A percentile compares a stretch with the other conserved stretches of the same genome.
Conservation (phyloP, 352 stramenopile species). For the Pythium aphanidermatum region DNA sequence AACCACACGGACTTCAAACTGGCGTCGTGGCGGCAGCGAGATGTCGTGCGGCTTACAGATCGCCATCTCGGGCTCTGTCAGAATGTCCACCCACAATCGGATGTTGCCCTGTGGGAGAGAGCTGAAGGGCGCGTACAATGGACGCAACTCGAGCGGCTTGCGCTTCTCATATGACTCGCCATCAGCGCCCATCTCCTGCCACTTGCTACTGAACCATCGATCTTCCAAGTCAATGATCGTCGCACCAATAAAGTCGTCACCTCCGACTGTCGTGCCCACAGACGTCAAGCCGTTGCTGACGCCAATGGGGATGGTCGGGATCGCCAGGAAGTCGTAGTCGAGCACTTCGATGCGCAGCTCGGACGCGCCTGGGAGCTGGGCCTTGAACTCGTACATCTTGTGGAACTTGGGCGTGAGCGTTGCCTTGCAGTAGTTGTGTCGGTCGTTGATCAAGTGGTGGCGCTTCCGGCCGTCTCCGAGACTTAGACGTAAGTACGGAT, state of each 20-base stretch:
- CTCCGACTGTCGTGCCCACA: too few relatives aligned
- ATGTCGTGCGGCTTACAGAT: constrained; percentile 84
- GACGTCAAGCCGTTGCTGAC: too few relatives aligned
- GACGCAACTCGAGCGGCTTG: constrained; percentile 79
- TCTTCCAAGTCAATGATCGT: constrained; percentile 94
- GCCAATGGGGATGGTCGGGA: too few relatives aligned
- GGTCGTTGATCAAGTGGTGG: constrained; percentile 85
- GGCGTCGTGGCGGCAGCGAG: constrained; percentile 64
- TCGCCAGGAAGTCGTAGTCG: constrained; percentile 88
- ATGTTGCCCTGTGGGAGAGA: constrained; percentile 79
- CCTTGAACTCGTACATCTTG: constrained; percentile 85
- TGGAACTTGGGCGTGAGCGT: constrained; percentile 89
- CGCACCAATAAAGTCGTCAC: constrained; percentile 89
- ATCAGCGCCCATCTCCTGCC: constrained; percentile 83
- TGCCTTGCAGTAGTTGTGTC: constrained; percentile 89
- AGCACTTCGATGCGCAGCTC: constrained; percentile 86
- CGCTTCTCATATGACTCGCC: constrained; percentile 69
- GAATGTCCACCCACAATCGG: constrained; percentile 90
- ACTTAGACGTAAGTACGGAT: constrained; percentile 83
- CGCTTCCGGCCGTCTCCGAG: constrained; percentile 84
- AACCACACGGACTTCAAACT: constrained; percentile 91
- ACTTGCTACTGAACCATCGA: constrained; percentile 86
- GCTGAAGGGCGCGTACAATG: constrained; percentile 81
- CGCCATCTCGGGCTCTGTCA: constrained; percentile 64
- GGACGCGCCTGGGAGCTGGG: constrained; percentile 78